These are phyloP conservation scores for Tritrichomonas foetus DNA, from an alignment of 208 protist genomes.

Conservation along the genomic window DNA sequence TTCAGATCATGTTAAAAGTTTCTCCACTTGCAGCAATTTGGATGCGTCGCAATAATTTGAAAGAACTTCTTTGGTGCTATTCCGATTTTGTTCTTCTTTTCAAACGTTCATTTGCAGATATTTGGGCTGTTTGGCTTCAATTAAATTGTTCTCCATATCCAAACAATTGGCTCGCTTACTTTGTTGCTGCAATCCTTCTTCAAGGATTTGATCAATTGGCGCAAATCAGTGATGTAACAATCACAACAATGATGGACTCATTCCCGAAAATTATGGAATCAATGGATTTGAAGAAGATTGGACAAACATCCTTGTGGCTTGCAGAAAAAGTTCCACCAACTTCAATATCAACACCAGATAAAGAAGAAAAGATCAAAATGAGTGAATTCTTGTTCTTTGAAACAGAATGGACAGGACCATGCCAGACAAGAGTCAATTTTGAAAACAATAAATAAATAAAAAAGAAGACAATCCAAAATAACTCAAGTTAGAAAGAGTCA, in stretches of 20 bases:
- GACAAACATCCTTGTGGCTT: background rate
- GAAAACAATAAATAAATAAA: background rate
- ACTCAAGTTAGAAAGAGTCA: background rate
- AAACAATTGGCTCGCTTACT: background rate
- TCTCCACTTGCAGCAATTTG: background rate
- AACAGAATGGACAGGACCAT: background rate
- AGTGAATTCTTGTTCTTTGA: background rate
- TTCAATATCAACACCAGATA: background rate
- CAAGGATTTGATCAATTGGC: background rate
- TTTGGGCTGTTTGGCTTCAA: background rate
- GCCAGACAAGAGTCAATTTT: background rate
- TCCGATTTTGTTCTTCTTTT: conserved; percentile 28
- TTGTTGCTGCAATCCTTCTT: background rate
- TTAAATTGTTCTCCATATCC: background rate
- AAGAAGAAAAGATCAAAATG: background rate
- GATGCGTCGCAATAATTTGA: background rate
- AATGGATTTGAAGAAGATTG: background rate
- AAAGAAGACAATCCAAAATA: background rate
- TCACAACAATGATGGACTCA: conserved; percentile 16
- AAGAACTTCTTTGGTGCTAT: conserved; percentile 12
- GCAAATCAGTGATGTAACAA: background rate
- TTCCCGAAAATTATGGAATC: background rate
- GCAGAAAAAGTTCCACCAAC: background rate
- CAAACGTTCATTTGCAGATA: background rate
- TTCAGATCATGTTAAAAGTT: background rate